Base-by-base conservation (phyloP, 2,329 filamentous ascomycete genomes). In the Aspergillus puulaauensis region DNA sequence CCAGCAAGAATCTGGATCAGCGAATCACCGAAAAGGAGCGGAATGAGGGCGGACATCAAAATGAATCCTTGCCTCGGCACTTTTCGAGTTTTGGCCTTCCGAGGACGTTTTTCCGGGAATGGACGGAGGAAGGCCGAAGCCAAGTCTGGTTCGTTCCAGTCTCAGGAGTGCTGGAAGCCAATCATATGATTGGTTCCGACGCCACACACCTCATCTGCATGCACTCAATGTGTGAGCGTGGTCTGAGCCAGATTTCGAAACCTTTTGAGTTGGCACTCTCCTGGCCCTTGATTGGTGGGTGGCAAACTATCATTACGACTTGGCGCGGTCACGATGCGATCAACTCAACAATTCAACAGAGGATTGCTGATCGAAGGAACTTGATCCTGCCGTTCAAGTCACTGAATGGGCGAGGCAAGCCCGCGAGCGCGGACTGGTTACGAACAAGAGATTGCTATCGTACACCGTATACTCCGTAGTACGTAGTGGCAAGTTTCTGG, bases 151-250 rank as follows among this genome's bases (percentile, higher is more conserved):
- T 53, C 39, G 39, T 40, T 47, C 53, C 46, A 54, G 21, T 51
- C 45, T 51, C 50, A 54, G 52, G 46, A 37, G 24, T 46, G 8
- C 46, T 35, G 56, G 56, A 43, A 54, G 51, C 56, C 48, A 64
- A 57, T 57, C 51, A 56, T n/a, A 17, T 19, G 8, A 8, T 6
- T 33, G 14, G n/a, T 23, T 6, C 8, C 14, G 17, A 54, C 67
- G 66, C 68, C 68, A 70, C 68, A 56, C 63, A 69, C 66, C 64
- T 70, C 68, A 70, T 70, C 27, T 19, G 23, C 37, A 49, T 55
- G 24, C 27, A 37, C 19, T 31, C 15, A 31, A 45, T 6, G 19
- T 5, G 8, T 48, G 53, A 49, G 53, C 45, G 40, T 58, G 59
- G 59, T 58, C 52, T 61, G 59, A 61, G 52, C 56, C 54, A 52